Conservation (phyloP, 139 green algal genomes). For the Raphidocelis subcapitata region DNA sequence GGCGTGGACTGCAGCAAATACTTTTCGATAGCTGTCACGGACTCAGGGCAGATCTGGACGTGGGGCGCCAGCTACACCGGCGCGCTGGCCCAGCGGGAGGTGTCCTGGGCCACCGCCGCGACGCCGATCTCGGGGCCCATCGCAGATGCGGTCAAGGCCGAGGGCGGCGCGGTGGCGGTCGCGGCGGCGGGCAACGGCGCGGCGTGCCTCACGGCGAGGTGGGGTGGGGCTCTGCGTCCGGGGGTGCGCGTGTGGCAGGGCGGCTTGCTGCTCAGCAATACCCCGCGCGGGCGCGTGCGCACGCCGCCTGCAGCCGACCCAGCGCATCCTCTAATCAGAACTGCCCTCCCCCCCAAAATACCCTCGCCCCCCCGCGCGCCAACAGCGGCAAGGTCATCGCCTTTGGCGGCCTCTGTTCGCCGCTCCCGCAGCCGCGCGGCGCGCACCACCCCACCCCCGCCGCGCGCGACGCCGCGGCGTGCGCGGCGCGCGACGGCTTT, state of each 20-base stretch:
- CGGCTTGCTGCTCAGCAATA: too few species aligned
- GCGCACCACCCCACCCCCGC: neutral
- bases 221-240: conserved; percentile 14
- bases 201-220: conserved; percentile 46
- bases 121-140: conserved; percentile 20
- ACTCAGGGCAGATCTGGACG: conserved; percentile 40
- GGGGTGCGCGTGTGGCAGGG: too few species aligned
- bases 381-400: neutral
- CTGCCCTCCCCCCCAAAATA: too few species aligned
- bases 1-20: conserved; percentile 43
- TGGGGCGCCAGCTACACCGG: conserved; percentile 65
- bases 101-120: conserved; percentile 40
- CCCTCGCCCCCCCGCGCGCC: neutral
- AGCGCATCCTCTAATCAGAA: too few species aligned
- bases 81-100: conserved; percentile 35
- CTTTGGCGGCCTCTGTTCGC: neutral
- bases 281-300: too few species aligned
- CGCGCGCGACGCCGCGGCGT: neutral
- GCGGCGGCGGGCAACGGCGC: conserved; percentile 61
- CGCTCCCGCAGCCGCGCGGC: neutral
- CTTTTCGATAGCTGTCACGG: conserved; percentile 45
- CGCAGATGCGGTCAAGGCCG: conserved; percentile 35
- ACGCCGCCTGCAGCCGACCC: too few species aligned
- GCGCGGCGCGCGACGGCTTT: neutral
- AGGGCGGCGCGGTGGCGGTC: conserved; percentile 52